phyloP scores from a whole-genome alignment of 805 yeast species.

The Metschnikowia baotianmanensis region DNA sequence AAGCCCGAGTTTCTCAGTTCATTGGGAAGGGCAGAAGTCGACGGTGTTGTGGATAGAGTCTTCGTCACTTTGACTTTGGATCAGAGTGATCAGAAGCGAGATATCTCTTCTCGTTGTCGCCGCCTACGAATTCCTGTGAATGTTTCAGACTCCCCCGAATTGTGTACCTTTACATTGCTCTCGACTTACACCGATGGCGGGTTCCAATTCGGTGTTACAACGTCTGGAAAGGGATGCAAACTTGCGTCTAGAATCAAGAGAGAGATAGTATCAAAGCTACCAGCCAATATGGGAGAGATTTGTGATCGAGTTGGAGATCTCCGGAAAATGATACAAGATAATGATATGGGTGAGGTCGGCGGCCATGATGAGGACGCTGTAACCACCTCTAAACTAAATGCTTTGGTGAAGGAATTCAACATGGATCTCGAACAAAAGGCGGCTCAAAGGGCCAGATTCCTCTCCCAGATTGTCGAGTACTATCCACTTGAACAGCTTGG shows the following conservation, averaged over 20 bases:
- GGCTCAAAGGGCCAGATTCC: slow-evolving; percentile 72
- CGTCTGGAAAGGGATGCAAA: slow-evolving; percentile 87
- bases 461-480: slow-evolving; percentile 87
- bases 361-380: slow-evolving; percentile 69
- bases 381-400: slow-evolving; percentile 57
- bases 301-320: slow-evolving; percentile 69
- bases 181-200: slow-evolving; percentile 71
- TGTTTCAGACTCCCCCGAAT: slow-evolving; percentile 67
- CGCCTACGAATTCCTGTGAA: slow-evolving; percentile 77
- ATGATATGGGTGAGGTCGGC: slow-evolving; percentile 49
- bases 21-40: slow-evolving; percentile 63
- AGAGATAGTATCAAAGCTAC: slow-evolving; percentile 63
- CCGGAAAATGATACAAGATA: slow-evolving; percentile 52
- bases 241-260: slow-evolving; percentile 78
- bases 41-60: slow-evolving; percentile 68
- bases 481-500: slow-evolving; percentile 72
- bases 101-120: slow-evolving; percentile 51
- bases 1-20: slow-evolving; percentile 45
- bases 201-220: slow-evolving; percentile 79
- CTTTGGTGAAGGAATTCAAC: slow-evolving; percentile 58
- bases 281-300: slow-evolving; percentile 65
- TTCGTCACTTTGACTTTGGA: slow-evolving; percentile 52
- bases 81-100: slow-evolving; percentile 30
- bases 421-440: slow-evolving; percentile 51
- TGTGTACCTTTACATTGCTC: slow-evolving; percentile 72